Conservation (phyloP, 2,329 filamentous ascomycete species). For the Elsinoe ampelina region DNA sequence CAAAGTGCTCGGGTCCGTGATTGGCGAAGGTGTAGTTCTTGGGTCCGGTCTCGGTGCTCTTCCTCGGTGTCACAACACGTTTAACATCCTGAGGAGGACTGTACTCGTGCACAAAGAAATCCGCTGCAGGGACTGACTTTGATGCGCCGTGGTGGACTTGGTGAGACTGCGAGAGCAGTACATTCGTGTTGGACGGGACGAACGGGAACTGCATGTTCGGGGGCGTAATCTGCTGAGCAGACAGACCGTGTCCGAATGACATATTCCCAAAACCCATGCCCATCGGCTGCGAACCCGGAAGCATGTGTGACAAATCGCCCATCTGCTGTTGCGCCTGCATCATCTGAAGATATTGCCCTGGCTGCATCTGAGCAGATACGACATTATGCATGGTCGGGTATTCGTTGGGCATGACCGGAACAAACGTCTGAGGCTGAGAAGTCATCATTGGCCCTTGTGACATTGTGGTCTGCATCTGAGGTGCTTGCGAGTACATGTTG, state of each 20-base stretch:
- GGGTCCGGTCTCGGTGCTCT: slow-evolving; percentile 22
- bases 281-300: slow-evolving; percentile 3
- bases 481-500: slow-evolving; percentile 23
- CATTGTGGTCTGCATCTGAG: slow-evolving; percentile 15
- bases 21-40: slow-evolving; percentile 43
- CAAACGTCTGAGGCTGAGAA: slow-evolving; percentile 15
- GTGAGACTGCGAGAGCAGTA: slow-evolving; percentile 22
- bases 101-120: slow-evolving; percentile 40
- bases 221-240: slow-evolving; percentile 14
- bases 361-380: slow-evolving; percentile 13
- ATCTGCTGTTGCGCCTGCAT: slow-evolving; percentile 18
- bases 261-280: slow-evolving; percentile 3
- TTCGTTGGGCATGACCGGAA: slow-evolving; percentile 16
- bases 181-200: slow-evolving; percentile 12
- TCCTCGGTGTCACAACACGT: slow-evolving; percentile 24
- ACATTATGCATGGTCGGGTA: slow-evolving; percentile 17
- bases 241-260: slow-evolving; percentile 6
- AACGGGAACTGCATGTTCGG: slow-evolving; percentile 16
- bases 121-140: slow-evolving; percentile 18
- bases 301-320: slow-evolving; percentile 14
- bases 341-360: slow-evolving; percentile 15
- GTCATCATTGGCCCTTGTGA: slow-evolving; percentile 16
- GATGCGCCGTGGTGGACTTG: slow-evolving; percentile 19
- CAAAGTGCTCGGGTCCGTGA: slow-evolving; percentile 37
- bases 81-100: slow-evolving; percentile 35